A percentile compares a stretch with the other conserved stretches of the same genome.
phyloP scores from a whole-genome alignment of 2,329 filamentous ascomycete genomes.

The Epichloe sibirici region DNA sequence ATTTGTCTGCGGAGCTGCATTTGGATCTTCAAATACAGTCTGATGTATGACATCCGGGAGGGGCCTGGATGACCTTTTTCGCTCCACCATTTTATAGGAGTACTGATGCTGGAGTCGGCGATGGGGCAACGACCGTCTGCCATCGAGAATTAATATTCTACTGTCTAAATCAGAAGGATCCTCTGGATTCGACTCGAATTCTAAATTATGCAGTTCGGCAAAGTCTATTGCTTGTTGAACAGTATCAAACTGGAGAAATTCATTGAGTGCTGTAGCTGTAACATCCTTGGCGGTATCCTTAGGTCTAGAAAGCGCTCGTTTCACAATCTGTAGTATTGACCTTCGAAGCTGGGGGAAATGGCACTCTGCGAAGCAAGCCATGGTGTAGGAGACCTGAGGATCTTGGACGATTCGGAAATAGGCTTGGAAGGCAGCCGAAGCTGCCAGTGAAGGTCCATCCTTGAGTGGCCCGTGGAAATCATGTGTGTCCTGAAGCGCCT shows the following conservation, averaged over 20 bases:
- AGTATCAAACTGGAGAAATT: constrained; percentile 53
- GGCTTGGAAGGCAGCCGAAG: constrained; percentile 36
- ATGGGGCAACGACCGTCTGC: constrained; percentile 31
- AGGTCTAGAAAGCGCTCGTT: constrained; percentile 42
- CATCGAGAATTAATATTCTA: constrained; percentile 33
- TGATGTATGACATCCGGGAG: constrained; percentile 44
- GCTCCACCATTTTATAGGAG: constrained; percentile 45
- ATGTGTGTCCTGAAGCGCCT: constrained; percentile 46
- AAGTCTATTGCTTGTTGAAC: constrained; percentile 54
- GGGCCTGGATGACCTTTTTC: constrained; percentile 40
- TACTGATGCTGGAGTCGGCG: constrained; percentile 42
- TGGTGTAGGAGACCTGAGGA: constrained; percentile 49
- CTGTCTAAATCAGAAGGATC: constrained; percentile 22
- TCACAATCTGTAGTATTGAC: constrained; percentile 42
- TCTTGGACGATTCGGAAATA: constrained; percentile 50
- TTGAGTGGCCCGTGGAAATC: constrained; percentile 45
- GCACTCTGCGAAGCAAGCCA: constrained; percentile 59
- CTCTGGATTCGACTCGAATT: constrained; percentile 30
- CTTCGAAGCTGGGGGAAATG: constrained; percentile 53
- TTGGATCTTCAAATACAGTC: constrained; percentile 32
- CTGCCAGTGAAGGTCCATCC: constrained; percentile 34
- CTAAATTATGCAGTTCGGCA: constrained; percentile 44
- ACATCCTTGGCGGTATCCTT: constrained; percentile 48
- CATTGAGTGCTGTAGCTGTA: constrained; percentile 42
- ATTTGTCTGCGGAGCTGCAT: constrained; percentile 4